Conservation (phyloP, 208 protist species). For the Wallacemonas sp. region DNA sequence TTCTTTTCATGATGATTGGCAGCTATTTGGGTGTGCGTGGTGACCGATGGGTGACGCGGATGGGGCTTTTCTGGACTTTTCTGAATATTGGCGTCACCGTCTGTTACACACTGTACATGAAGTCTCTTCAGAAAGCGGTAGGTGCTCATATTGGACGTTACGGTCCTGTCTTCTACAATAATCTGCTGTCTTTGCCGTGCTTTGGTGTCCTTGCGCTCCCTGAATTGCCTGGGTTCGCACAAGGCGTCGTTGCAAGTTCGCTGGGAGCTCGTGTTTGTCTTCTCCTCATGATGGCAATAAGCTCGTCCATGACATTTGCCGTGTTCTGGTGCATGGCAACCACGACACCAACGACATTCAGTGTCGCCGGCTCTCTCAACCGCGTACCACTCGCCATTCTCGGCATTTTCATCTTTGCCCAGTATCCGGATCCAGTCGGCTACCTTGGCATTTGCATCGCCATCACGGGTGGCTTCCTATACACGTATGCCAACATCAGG, state of each 20-base stretch:
- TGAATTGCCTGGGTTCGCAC: constrained; percentile 18
- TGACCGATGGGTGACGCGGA: constrained; percentile 76
- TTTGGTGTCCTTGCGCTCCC: constrained; percentile 31
- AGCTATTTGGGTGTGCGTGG: constrained; percentile 59
- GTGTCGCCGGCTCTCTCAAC: constrained; percentile 82
- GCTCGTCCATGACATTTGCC: constrained; percentile 81
- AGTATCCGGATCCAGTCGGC: constrained; percentile 68
- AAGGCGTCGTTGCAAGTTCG: constrained; percentile 9
- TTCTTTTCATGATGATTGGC: constrained; percentile 63
- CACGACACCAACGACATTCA: constrained; percentile 91
- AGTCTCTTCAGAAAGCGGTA: constrained; percentile 48
- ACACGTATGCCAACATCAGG: constrained; percentile 63
- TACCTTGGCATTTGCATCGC: constrained; percentile 76
- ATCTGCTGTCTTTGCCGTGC: constrained; percentile 81
- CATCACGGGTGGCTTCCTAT: constrained; percentile 69
- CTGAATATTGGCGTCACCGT: constrained; percentile 74
- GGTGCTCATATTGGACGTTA: constrained; percentile 67
- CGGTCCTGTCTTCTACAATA: constrained; percentile 89
- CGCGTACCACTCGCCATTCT: constrained; percentile 83
- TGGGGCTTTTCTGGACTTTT: constrained; percentile 82
- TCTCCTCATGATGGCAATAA: constrained; percentile 48
- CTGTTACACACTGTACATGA: constrained; percentile 89
- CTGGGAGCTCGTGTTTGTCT: constrained; percentile 32
- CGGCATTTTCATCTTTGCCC: constrained; percentile 82
- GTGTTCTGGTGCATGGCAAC: constrained; percentile 89